Percentiles rank a stretch among this genome's conserved stretches.
Evolutionary conservation across 1,139 yeast genomes (phyloP).

Genomic region (Pneumocystis canis): DNA sequence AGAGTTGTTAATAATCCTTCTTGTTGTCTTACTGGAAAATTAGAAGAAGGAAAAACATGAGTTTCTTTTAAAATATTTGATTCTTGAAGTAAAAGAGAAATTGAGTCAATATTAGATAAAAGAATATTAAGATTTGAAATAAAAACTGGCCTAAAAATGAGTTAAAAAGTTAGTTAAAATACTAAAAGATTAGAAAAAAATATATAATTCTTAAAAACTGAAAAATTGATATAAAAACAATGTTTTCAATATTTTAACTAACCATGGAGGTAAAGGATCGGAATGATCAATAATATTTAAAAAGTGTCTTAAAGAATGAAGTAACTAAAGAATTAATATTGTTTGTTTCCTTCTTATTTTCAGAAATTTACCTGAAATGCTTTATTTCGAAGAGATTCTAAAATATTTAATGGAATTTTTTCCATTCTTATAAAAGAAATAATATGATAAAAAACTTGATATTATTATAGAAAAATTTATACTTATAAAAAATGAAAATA

Average conservation of each 20-base stretch:
- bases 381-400: neutral
- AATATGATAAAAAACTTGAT: neutral
- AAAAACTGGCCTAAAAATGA: neutral
- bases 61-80: conserved; percentile 1
- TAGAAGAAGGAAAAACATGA: conserved; percentile 50
- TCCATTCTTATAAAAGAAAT: neutral
- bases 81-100: neutral
- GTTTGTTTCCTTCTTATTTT: neutral
- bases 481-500: no score
- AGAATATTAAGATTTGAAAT: neutral
- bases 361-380: neutral
- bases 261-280: neutral
- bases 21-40: conserved; percentile 70
- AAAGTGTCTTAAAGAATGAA: neutral
- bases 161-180: neutral
- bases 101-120: neutral
- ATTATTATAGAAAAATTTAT: neutral
- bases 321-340: neutral
- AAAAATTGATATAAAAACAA: neutral
- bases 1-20: conserved; percentile 71
- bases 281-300: neutral
- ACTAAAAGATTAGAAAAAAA: neutral
- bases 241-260: neutral
- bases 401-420: neutral
- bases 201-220: neutral